phyloP scores from a whole-genome alignment of 768 basidiomycete genomes.

The Suillus luteus region DNA sequence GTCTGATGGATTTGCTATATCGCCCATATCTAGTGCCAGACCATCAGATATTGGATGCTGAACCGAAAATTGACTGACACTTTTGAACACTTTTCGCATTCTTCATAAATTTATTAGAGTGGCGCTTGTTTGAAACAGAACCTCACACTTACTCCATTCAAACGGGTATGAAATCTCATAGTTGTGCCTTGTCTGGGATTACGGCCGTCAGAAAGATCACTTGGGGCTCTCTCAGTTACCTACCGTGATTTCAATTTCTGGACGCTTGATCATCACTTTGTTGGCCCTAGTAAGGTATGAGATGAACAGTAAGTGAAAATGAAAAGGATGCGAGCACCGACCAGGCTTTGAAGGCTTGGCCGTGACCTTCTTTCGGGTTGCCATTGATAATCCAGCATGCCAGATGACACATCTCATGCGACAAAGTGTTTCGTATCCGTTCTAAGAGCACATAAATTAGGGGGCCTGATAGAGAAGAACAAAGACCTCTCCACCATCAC shows the following conservation, averaged over 20 bases:
- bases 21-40: slow-evolving; percentile 60
- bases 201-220: slow-evolving; percentile 2
- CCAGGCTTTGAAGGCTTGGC: slow-evolving; percentile 73
- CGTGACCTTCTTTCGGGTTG: slow-evolving; percentile 72
- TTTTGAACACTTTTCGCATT: slow-evolving; percentile 64
- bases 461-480: not conserved
- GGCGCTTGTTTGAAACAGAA: slow-evolving; percentile 11
- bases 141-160: slow-evolving; percentile 62
- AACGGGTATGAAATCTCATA: slow-evolving; percentile 77
- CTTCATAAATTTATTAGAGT: slow-evolving; percentile 34
- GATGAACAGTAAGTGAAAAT: slow-evolving; percentile 2
- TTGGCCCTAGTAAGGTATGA: slow-evolving; percentile 48
- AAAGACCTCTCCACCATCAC: slow-evolving; percentile 52
- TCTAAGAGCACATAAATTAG: slow-evolving; percentile 43
- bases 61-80: slow-evolving; percentile 43
- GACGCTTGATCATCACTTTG: slow-evolving; percentile 66
- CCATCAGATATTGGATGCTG: slow-evolving; percentile 9
- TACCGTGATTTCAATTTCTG: slow-evolving; percentile 73
- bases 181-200: slow-evolving; percentile 60
- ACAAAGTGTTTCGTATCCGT: slow-evolving; percentile 77
- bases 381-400: slow-evolving; percentile 83
- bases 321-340: slow-evolving; percentile 30
- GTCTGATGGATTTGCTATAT: slow-evolving; percentile 70
- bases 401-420: slow-evolving; percentile 93
- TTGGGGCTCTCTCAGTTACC: not conserved